A percentile compares a stretch with the other conserved stretches of the same genome.
Conservation (phyloP, 2,329 filamentous ascomycete genomes). For the Penicillium sclerotigenum region DNA sequence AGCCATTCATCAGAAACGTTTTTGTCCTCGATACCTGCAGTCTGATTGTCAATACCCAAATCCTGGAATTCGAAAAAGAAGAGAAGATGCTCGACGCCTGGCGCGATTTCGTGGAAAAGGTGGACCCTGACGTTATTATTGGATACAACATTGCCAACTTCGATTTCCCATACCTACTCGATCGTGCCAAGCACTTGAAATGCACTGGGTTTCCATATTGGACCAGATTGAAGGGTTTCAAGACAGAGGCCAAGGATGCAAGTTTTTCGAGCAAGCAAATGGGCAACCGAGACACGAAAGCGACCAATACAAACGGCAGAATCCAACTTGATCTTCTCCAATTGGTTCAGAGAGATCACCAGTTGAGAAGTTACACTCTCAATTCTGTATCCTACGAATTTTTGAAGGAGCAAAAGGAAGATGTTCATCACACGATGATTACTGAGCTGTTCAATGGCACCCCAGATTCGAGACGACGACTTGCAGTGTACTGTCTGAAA, state of each 20-base stretch:
- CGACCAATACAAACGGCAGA: conserved; percentile 90
- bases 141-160: conserved; percentile 99
- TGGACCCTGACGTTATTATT: conserved; percentile 95
- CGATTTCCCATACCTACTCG: conserved; percentile 93
- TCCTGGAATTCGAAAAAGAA: conserved; percentile 78
- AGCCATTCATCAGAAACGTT: conserved; percentile 93
- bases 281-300: conserved; percentile 90
- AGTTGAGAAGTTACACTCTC: conserved; percentile 91
- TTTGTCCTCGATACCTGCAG: conserved; percentile 93
- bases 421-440: conserved; percentile 99
- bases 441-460: conserved; percentile 97
- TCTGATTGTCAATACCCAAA: conserved; percentile 89
- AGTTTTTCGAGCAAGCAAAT: conserved; percentile 98
- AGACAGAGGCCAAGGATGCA: conserved; percentile 70
- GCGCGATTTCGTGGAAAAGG: conserved; percentile 83
- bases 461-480: conserved; percentile 80
- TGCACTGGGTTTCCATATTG: conserved; percentile 78
- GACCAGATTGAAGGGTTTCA: conserved; percentile 70
- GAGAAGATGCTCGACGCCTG: conserved; percentile 88
- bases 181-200: conserved; percentile 81
- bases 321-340: conserved; percentile 94
- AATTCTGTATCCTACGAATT: conserved; percentile 97
- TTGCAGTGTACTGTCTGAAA: conserved; percentile 95
- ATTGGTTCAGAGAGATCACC: conserved; percentile 88
- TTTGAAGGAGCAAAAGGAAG: conserved; percentile 94